Evolutionary conservation across 495 filamentous ascomycete genomes (phyloP).

Genomic region (Aspergillus homomorphus): DNA sequence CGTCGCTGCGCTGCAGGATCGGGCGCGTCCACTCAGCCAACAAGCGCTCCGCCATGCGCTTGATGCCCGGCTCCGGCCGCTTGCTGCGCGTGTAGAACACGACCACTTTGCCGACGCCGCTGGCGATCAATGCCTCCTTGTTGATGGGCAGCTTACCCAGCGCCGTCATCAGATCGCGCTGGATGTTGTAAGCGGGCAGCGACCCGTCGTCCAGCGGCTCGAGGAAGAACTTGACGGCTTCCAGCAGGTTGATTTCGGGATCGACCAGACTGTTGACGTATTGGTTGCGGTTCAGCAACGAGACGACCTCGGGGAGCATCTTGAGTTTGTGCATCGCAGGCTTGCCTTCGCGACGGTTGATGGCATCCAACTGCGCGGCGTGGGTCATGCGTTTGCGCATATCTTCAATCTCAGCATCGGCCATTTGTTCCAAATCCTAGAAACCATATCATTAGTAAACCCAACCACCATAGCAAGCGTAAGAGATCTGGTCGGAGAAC

Average conservation of each 20-base stretch:
- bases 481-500: conserved; percentile 26
- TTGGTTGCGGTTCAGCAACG: conserved; percentile 78
- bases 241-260: conserved; percentile 89
- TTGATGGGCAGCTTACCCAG: conserved; percentile 78
- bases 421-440: conserved; percentile 82
- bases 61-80: conserved; percentile 79
- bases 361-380: conserved; percentile 82
- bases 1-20: conserved; percentile 89
- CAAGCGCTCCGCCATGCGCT: conserved; percentile 85
- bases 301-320: conserved; percentile 88
- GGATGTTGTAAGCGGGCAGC: conserved; percentile 93
- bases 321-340: conserved; percentile 91
- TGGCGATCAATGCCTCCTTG: conserved; percentile 83
- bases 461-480: not conserved
- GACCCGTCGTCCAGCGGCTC: conserved; percentile 91
- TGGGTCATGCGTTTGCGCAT: conserved; percentile 90
- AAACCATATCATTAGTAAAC: conserved; percentile 10
- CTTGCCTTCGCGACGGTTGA: conserved; percentile 68
- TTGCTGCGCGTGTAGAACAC: conserved; percentile 96
- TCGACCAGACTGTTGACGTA: conserved; percentile 83
- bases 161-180: conserved; percentile 85
- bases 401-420: conserved; percentile 83
- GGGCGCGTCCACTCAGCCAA: conserved; percentile 93
- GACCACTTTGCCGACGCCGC: conserved; percentile 92
- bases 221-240: conserved; percentile 94